These are phyloP conservation scores for Colletotrichum orbiculare DNA, from an alignment of 2,329 filamentous ascomycete genomes.

Conservation along the genomic window DNA sequence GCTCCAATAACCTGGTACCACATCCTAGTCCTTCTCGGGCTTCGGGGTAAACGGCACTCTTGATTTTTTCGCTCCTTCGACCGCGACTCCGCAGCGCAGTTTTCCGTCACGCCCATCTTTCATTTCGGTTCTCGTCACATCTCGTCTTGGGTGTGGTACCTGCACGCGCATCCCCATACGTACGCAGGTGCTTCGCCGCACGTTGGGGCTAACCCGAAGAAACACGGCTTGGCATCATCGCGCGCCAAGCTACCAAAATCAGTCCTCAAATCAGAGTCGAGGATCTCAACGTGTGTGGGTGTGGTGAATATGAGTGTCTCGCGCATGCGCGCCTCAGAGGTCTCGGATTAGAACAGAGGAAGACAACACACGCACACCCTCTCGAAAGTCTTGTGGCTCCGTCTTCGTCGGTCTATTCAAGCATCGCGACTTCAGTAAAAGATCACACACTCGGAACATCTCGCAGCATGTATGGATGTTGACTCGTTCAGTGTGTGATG, in stretches of 20 bases:
- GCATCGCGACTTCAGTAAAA: background rate
- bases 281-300: background rate
- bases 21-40: constrained; percentile 11
- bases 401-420: too few relatives aligned
- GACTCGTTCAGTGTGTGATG: constrained; percentile 23
- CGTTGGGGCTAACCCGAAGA: constrained; percentile 20
- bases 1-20: constrained; percentile 28
- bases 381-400: background rate
- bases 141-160: constrained; percentile 15
- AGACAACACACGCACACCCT: constrained; percentile 10
- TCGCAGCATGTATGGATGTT: constrained; percentile 8
- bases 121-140: constrained; percentile 5
- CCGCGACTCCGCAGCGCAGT: constrained; percentile 27
- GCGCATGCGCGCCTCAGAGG: too few relatives aligned
- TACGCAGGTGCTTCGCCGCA: constrained; percentile 5
- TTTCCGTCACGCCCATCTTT: constrained; percentile 11
- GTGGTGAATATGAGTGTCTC: background rate
- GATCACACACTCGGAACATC: background rate
- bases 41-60: constrained; percentile 24
- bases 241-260: constrained; percentile 3
- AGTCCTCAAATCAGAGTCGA: constrained; percentile 7
- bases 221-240: constrained; percentile 24
- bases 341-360: background rate
- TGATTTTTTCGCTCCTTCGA: background rate
- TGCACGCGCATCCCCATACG: background rate